Evolutionary conservation across 352 stramenopile species (phyloP).

Genomic region (Pythium phragmitis): DNA sequence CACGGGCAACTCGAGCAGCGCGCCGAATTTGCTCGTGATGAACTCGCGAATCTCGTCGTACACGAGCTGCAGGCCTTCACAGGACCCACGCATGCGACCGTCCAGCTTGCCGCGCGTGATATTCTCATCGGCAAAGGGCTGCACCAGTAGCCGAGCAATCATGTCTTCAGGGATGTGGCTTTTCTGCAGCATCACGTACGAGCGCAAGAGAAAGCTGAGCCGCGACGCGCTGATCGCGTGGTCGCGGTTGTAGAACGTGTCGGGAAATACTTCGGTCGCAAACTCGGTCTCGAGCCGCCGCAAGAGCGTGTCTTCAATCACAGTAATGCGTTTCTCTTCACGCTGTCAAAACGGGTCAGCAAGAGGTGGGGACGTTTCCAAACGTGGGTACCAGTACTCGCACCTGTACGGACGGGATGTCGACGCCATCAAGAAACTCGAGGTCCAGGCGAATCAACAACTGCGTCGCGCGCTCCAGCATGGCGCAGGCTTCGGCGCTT

Average conservation of each 20-base stretch:
- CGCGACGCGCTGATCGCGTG: constrained; percentile 61
- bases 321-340: constrained; percentile 66
- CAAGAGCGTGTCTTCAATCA: constrained; percentile 72
- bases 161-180: constrained; percentile 79
- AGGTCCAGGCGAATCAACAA: constrained; percentile 77
- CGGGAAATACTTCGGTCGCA: constrained; percentile 81
- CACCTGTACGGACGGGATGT: constrained; percentile 73
- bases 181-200: constrained; percentile 78
- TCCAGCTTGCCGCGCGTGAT: constrained; percentile 79
- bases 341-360: constrained; percentile 15
- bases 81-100: constrained; percentile 66
- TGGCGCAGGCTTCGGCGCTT: constrained; percentile 52
- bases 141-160: constrained; percentile 69
- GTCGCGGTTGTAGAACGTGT: constrained; percentile 86
- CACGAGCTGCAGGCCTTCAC: constrained; percentile 67
- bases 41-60: constrained; percentile 79
- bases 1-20: constrained; percentile 55
- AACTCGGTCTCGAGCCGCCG: constrained; percentile 82
- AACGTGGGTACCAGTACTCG: not conserved
- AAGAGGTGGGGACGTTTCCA: no score
- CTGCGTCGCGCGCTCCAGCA: constrained; percentile 70
- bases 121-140: constrained; percentile 77
- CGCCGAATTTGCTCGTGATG: constrained; percentile 62
- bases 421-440: constrained; percentile 68
- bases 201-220: constrained; percentile 68